Evolutionary conservation across 768 basidiomycete species (phyloP), one percentile per base, ranked within the genome.

Genomic region (Mycena indigotica): DNA sequence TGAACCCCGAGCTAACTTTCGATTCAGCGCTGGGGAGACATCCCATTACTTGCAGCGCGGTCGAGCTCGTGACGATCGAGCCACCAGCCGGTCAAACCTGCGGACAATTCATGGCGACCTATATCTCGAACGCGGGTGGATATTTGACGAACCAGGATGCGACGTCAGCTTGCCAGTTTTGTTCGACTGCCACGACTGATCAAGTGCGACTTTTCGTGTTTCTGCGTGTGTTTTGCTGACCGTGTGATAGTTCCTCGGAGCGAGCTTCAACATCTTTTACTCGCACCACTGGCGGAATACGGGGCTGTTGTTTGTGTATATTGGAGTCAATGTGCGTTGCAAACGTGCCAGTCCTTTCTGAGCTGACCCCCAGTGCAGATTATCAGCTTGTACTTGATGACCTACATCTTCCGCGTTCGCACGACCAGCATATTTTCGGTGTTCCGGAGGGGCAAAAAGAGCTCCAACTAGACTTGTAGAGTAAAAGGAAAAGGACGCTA

Each of bases 51-150:
- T 95, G 93, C 67, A 69, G 86, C 0, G n/a, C 70, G 0, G 69
- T 76, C 50, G 93, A 95, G 67, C 75, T 83, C n/a, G 81, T 85
- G 2, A 75, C 74, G 1, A 66, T 95, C 59, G 65, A 81, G 4
- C 84, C 88, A 1, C 85, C 87, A 3, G 65, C 73, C 0, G 86
- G 85, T 1, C 73, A 81, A 61, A 83, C 78, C 0, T 93, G 91
- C 65, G 69, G 69, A 5, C 44, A 68, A 2, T 92, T 80, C 68
- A 66, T 89, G 57, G 52, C 68, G 19, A 56, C 72, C 0, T 92
- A 80, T 67, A 85, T 89, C 13, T 53, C 69, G 0, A 57, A 56
- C 3, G 69, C 75, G 4, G 84, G 88, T 0, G 88, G 89, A 3
- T 87, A 86, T 65, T 66, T 91, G 28, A 76, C 75, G 57, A 80